phyloP scores from a whole-genome alignment of 345 rosid species.

The Xanthoceras sorbifolium region DNA sequence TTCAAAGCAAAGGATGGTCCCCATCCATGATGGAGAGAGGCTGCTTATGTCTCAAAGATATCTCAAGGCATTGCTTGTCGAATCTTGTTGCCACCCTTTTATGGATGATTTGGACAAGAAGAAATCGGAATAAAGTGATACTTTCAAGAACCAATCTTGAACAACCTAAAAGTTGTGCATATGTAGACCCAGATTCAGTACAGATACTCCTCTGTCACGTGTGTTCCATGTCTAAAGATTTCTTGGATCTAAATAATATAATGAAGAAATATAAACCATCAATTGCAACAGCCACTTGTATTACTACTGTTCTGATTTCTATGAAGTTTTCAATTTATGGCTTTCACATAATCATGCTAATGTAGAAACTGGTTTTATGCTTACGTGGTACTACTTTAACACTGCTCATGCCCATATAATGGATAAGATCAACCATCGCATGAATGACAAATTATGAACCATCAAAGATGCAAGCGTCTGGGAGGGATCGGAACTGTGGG shows the following conservation, averaged over 20 bases:
- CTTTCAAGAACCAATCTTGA: neutral
- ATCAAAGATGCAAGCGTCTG: constrained; percentile 38
- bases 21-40: neutral
- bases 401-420: neutral
- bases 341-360: neutral
- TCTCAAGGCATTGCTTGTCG: neutral
- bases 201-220: neutral
- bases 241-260: neutral
- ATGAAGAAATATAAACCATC: too few species aligned
- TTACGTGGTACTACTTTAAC: constrained; percentile 1
- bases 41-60: neutral
- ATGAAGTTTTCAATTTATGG: too few species aligned
- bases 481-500: constrained; percentile 48
- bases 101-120: neutral
- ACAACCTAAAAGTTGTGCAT: neutral
- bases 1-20: too few species aligned
- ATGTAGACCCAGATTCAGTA: neutral
- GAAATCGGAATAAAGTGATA: neutral
- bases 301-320: too few species aligned
- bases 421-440: neutral
- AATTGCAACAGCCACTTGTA: too few species aligned
- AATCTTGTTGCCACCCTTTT: neutral
- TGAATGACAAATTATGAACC: neutral
- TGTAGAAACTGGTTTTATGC: neutral
- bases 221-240: neutral